These are phyloP conservation scores for Aspergillus sp. DNA, from an alignment of 2,329 filamentous ascomycete species.

Conservation along the genomic window DNA sequence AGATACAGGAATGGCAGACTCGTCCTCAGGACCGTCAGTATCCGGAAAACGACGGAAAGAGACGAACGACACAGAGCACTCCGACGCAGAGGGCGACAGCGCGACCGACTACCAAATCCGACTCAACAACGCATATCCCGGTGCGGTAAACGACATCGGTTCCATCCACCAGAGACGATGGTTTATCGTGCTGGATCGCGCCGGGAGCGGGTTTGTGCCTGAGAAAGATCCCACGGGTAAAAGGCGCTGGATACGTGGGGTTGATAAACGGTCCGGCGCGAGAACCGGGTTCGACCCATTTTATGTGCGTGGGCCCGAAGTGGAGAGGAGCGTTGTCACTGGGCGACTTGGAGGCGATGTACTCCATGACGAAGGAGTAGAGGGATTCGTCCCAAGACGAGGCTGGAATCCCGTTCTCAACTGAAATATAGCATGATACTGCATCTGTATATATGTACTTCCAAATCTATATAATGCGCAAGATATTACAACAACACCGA, in stretches of 20 bases:
- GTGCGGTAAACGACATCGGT: constrained; percentile 64
- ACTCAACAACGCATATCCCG: constrained; percentile 64
- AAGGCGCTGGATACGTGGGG: constrained; percentile 30
- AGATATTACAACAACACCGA: constrained; percentile 51
- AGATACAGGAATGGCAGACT: not conserved
- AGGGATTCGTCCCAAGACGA: constrained; percentile 56
- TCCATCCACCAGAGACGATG: constrained; percentile 68
- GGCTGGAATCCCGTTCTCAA: constrained; percentile 54
- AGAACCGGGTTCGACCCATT: constrained; percentile 56
- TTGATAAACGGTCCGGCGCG: constrained; percentile 16
- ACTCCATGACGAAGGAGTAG: constrained; percentile 61
- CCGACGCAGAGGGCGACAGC: constrained; percentile 10
- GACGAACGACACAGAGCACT: not conserved
- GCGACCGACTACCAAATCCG: constrained; percentile 49
- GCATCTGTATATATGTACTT: not conserved
- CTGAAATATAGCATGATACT: not conserved
- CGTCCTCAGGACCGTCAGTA: not conserved
- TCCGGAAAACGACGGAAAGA: not conserved
- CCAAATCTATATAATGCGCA: not conserved
- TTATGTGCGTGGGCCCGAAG: constrained; percentile 59
- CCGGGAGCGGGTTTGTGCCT: constrained; percentile 56
- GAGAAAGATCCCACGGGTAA: constrained; percentile 8
- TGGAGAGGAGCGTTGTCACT: constrained; percentile 67
- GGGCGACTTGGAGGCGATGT: constrained; percentile 61
- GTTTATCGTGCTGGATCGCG: constrained; percentile 64